Percentiles rank a stretch among this genome's conserved stretches.
Evolutionary conservation across 441 rosid species (phyloP).

Genomic region (Pelargonium citronellum): DNA sequence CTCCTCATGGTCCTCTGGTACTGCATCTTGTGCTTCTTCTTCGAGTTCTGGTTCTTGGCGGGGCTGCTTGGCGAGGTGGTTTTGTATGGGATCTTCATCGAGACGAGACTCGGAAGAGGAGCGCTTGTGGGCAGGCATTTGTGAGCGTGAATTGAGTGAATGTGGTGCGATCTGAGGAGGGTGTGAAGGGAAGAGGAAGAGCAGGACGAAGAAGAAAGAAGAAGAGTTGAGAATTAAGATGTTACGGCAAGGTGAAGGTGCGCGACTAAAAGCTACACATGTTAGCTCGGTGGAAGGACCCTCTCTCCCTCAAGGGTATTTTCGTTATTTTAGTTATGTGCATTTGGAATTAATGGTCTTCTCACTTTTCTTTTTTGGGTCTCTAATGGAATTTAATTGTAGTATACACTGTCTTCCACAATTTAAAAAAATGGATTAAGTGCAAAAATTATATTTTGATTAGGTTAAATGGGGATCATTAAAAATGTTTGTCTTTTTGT

Average conservation of each 20-base stretch:
- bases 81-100: conserved; percentile 26
- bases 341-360: no score
- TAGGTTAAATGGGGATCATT: no score
- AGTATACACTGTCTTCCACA: no score
- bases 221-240: conserved; percentile 4
- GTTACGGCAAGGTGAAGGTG: conserved; percentile 7
- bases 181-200: background rate
- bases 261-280: no score
- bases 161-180: conserved; percentile 7
- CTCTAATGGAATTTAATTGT: no score
- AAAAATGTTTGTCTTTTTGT: no score
- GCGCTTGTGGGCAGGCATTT: conserved; percentile 76
- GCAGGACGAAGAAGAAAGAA: background rate
- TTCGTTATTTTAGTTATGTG: no score
- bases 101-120: conserved; percentile 38
- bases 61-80: conserved; percentile 32
- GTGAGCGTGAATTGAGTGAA: background rate
- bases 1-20: conserved; percentile 18
- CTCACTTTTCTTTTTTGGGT: no score
- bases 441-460: conserved; percentile 31
- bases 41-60: conserved; percentile 20
- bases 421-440: no score
- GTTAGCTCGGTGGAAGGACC: no score
- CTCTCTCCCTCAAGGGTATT: no score
- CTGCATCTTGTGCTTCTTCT: conserved; percentile 7